Conservation (phyloP, 2,329 filamentous ascomycete genomes). For the Chaetoscypha palmicola region DNA sequence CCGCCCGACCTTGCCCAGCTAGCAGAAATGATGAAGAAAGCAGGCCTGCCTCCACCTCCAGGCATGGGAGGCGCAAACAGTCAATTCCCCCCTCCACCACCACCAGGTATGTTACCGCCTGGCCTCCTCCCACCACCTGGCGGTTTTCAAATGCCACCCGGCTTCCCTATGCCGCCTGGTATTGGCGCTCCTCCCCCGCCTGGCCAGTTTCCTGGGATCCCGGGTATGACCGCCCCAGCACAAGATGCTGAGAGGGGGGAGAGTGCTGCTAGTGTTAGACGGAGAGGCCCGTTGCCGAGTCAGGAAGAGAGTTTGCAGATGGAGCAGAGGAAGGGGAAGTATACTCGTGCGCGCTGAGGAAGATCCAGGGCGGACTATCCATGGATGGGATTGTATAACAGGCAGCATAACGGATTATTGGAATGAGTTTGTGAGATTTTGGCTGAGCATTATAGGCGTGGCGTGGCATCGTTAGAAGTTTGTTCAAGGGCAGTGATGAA, state of each 20-base stretch:
- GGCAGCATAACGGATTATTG: no score
- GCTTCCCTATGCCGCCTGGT: conserved; percentile 31
- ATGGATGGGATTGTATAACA: background rate
- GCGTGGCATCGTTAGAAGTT: no score
- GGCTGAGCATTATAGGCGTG: no score
- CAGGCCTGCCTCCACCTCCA: conserved; percentile 54
- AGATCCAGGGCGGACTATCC: background rate
- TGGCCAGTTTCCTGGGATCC: conserved; percentile 9
- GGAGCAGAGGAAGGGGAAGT: conserved; percentile 63
- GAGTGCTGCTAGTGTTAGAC: conserved; percentile 41
- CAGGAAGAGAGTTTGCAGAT: conserved; percentile 75
- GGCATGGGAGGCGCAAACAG: conserved; percentile 17
- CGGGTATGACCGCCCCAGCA: conserved; percentile 26
- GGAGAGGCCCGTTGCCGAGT: conserved; percentile 67
- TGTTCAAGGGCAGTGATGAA: no score
- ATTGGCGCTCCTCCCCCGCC: conserved; percentile 31
- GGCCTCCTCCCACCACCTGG: conserved; percentile 39
- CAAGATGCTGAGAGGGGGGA: conserved; percentile 1
- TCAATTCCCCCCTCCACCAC: conserved; percentile 32
- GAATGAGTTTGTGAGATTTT: no score
- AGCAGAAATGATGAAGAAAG: conserved; percentile 58
- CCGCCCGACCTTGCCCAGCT: conserved; percentile 55
- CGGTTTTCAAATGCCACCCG: conserved; percentile 20
- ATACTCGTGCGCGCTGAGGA: conserved; percentile 38
- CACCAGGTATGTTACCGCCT: conserved; percentile 41